These are phyloP conservation scores for Lyophyllum decastes DNA, from an alignment of 768 basidiomycete species.

Conservation along the genomic window DNA sequence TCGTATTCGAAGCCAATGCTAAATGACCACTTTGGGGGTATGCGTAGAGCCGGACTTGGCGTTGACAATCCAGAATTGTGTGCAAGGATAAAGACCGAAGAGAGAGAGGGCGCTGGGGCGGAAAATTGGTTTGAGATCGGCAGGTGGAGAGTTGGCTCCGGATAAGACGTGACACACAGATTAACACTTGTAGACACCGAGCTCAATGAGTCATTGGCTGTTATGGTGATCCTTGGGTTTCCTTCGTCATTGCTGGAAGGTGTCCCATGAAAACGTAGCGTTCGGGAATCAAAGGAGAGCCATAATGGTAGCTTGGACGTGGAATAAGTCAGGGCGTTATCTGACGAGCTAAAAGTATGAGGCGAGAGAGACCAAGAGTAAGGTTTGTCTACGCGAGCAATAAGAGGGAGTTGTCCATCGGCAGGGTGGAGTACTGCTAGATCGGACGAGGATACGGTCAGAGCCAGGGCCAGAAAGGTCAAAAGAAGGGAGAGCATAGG, in stretches of 20 bases:
- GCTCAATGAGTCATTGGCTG: constrained; percentile 56
- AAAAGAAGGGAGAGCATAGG: constrained; percentile 70
- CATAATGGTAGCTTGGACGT: constrained; percentile 67
- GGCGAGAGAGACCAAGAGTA: constrained; percentile 74
- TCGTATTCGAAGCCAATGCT: constrained; percentile 78
- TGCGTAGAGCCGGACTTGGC: constrained; percentile 58
- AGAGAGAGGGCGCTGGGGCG: constrained; percentile 60
- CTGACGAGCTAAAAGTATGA: constrained; percentile 60
- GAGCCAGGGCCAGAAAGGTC: constrained; percentile 39
- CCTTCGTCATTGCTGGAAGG: constrained; percentile 68
- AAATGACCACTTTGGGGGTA: constrained; percentile 87
- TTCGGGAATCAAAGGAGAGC: constrained; percentile 69
- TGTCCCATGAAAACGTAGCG: constrained; percentile 66
- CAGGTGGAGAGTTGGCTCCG: constrained; percentile 54
- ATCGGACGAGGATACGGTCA: constrained; percentile 41
- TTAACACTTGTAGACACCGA: constrained; percentile 53
- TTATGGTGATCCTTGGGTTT: constrained; percentile 58
- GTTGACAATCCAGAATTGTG: constrained; percentile 56
- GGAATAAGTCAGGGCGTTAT: constrained; percentile 48
- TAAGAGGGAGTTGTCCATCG: constrained; percentile 71
- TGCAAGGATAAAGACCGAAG: constrained; percentile 74
- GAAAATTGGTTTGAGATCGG: constrained; percentile 64
- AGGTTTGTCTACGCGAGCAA: constrained; percentile 65
- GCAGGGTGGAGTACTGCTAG: constrained; percentile 61
- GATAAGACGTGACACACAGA: constrained; percentile 55